A percentile compares a stretch with the other conserved stretches of the same genome.
Evolutionary conservation across 2,329 filamentous ascomycete species (phyloP).

Genomic region (Blastomyces percursus): DNA sequence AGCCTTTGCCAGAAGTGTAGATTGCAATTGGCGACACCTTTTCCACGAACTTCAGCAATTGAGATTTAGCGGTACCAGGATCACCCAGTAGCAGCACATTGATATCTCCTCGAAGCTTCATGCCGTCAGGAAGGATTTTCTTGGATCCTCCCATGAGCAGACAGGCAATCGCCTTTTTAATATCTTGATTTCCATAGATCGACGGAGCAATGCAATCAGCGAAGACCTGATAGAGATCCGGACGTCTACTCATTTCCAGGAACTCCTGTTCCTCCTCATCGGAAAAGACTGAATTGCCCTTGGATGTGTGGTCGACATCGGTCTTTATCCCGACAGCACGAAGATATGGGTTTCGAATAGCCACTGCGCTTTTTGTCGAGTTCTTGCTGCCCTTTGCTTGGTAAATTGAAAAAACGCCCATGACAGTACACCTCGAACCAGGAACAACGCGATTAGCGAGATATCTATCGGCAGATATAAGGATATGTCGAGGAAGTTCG

Average conservation of each 20-base stretch:
- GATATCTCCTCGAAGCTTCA: conserved; percentile 95
- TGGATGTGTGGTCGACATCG: conserved; percentile 79
- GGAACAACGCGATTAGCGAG: conserved; percentile 92
- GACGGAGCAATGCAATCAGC: conserved; percentile 89
- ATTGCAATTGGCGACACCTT: conserved; percentile 94
- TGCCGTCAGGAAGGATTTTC: conserved; percentile 93
- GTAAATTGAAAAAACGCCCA: conserved; percentile 97
- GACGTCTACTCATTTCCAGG: conserved; percentile 73
- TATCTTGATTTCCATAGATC: conserved; percentile 91
- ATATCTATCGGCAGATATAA: conserved; percentile 93
- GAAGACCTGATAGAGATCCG: conserved; percentile 86
- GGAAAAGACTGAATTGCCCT: conserved; percentile 71
- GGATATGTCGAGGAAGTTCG: conserved; percentile 85
- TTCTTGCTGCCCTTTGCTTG: conserved; percentile 81
- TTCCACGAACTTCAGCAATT: conserved; percentile 93
- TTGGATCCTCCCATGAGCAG: conserved; percentile 89
- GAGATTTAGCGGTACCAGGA: conserved; percentile 95
- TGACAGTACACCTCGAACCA: conserved; percentile 85
- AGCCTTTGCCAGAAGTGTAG: conserved; percentile 97
- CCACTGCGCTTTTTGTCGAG: conserved; percentile 66
- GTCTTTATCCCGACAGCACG: conserved; percentile 85
- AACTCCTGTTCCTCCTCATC: conserved; percentile 98
- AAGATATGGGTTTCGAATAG: conserved; percentile 90
- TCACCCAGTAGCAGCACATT: conserved; percentile 95
- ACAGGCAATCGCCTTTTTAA: conserved; percentile 95